Percentiles rank a stretch among this genome's conserved stretches.
phyloP scores from a whole-genome alignment of 345 rosid species.

The Carallia pectinifolia region DNA sequence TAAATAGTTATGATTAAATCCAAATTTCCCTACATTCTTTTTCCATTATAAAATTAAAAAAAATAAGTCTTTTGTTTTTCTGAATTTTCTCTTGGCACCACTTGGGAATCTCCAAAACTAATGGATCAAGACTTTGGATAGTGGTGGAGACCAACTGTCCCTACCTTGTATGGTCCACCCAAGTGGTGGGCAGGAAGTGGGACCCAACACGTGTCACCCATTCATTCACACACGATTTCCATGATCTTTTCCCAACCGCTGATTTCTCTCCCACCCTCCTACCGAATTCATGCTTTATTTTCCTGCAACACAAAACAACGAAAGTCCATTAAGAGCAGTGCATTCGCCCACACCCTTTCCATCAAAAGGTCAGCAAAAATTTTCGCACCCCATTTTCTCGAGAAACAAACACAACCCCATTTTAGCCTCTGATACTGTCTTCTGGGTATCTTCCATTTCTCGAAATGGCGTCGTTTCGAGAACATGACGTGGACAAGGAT shows the following conservation, averaged over 20 bases:
- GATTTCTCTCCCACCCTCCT: constrained; percentile 10
- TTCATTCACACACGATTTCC: constrained; percentile 1
- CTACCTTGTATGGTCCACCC: too few relatives aligned
- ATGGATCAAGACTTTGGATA: too few relatives aligned
- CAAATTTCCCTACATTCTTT: too few relatives aligned
- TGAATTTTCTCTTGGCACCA: too few relatives aligned
- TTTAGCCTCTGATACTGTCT: neutral
- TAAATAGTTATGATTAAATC: too few relatives aligned
- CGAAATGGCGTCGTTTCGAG: constrained; percentile 11
- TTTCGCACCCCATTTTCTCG: neutral
- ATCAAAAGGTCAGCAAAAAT: neutral
- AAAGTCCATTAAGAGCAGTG: neutral
- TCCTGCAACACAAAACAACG: neutral
- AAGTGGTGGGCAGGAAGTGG: neutral
- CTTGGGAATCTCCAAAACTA: too few relatives aligned
- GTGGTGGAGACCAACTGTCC: too few relatives aligned
- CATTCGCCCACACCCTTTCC: too few relatives aligned
- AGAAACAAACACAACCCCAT: neutral
- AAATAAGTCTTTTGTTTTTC: too few relatives aligned
- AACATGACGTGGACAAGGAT: constrained; percentile 20
- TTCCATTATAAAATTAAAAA: too few relatives aligned
- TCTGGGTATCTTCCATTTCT: neutral
- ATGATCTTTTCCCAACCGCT: constrained; percentile 34
- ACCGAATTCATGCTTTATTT: neutral
- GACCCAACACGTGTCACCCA: constrained; percentile 28